Percentiles rank a stretch among this genome's conserved stretches.
Conservation (phyloP, 192 early-diverging fungal genomes). For the Linnemannia schmuckeri region DNA sequence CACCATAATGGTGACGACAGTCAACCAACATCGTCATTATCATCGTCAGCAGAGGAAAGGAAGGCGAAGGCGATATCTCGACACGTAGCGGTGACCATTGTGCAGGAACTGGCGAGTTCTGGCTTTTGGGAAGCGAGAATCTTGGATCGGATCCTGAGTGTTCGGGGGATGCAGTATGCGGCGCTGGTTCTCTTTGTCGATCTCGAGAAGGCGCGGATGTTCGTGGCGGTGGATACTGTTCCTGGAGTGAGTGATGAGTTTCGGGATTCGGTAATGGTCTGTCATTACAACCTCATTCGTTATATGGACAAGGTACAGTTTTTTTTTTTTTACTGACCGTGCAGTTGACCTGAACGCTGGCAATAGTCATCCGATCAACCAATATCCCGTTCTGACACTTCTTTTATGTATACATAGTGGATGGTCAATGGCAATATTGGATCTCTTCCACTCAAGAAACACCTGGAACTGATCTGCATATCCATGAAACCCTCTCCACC, state of each 20-base stretch:
- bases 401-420: background rate
- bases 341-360: too few relatives aligned
- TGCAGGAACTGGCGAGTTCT: background rate
- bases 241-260: background rate
- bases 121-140: conserved; percentile 11
- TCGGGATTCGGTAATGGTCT: background rate
- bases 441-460: conserved; percentile 4
- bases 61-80: background rate
- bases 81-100: background rate
- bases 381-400: background rate
- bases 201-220: conserved; percentile 21
- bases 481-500: background rate
- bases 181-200: conserved; percentile 33
- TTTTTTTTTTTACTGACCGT: too few relatives aligned
- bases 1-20: background rate
- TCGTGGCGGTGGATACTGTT: too few relatives aligned
- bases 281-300: conserved; percentile 13
- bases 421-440: background rate
- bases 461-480: conserved; percentile 25
- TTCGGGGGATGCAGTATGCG: conserved; percentile 1
- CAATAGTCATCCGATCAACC: background rate
- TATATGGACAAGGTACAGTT: conserved; percentile 7
- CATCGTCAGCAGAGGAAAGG: background rate
- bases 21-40: background rate
- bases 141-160: background rate